Base-by-base conservation (phyloP, 192 early-diverging fungal species). In the Backusella morwellensis region DNA sequence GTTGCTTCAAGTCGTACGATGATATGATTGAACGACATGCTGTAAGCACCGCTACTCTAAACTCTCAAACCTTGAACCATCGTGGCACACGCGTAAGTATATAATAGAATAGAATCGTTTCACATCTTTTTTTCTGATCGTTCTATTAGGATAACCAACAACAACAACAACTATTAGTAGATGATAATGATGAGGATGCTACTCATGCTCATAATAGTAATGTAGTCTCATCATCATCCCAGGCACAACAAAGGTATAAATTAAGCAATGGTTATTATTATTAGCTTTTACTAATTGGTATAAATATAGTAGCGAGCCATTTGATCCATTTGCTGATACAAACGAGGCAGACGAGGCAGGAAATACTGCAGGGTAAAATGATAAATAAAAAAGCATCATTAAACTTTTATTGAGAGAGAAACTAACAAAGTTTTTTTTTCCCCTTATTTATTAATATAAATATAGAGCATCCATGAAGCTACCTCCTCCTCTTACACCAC, bases 11-110 rank as follows among this genome's bases (percentile, higher is more conserved):
- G 35, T 80, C 87, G 0, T 90, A 90, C 52, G 85, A 88, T 40
- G 87, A 90, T 59, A 88, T 88, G 88, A 75, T 90, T 78, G 88
- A 90, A 72, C 81, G 81, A 44, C 77, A 82, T 35, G 83, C 83
- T 17, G n/a, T 90, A 23, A 79, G 63, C 66, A 67, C 72, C 35
- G 87, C 86, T 9, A 88, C 84, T 6, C 78, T 79, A 44, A 84
- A 80, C 19, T 90, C 88, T 23, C 77, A 77, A 35, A 14, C 68
- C 15, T 66, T 75, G n/a, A 73, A 83, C 21, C 56, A 63, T 63
- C 56, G 56, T 29, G 23, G 23, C 56, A 63, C 56, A 63, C 56
- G 56, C 56, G 56, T 63, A 63, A 11, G 23, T 63, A 29, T 63
- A 63, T 63, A 1, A 50, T 50, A 50, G 42, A 44, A 14, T 44